Conservation (phyloP, 2,329 filamentous ascomycete genomes). For the Colletotrichum ledebouriae region DNA sequence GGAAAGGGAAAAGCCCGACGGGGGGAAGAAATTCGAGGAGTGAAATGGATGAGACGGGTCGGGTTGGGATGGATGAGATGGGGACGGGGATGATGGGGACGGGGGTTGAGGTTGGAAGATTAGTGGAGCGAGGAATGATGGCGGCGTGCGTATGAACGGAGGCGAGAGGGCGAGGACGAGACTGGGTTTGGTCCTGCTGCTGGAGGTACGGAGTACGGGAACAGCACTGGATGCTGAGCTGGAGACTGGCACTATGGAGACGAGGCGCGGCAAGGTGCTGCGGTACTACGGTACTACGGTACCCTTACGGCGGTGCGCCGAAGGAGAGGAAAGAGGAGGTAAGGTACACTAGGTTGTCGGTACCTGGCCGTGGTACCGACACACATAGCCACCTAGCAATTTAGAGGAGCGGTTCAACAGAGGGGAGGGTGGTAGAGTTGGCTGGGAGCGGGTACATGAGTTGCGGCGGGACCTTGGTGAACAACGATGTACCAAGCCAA, state of each 20-base stretch:
- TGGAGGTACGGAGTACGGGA: not conserved
- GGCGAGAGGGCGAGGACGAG: constrained; percentile 31
- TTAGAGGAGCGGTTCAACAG: not conserved
- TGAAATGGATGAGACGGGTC: constrained; percentile 39
- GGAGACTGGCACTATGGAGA: not conserved
- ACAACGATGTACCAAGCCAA: constrained; percentile 8
- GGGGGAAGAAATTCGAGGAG: constrained; percentile 36
- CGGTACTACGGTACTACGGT: not conserved
- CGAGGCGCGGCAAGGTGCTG: not conserved
- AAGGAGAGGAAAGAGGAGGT: no score
- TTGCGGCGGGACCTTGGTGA: no score
- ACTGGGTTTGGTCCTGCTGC: no score
- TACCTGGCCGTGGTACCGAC: no score
- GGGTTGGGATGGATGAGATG: constrained; percentile 40
- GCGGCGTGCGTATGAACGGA: constrained; percentile 40
- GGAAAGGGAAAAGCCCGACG: constrained; percentile 17
- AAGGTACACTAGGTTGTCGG: no score
- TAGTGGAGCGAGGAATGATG: constrained; percentile 40
- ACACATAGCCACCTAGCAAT: not conserved
- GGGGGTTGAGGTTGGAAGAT: constrained; percentile 37
- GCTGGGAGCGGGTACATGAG: constrained; percentile 1
- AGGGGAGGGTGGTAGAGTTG: constrained; percentile 2
- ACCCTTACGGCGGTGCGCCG: no score
- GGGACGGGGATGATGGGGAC: constrained; percentile 24
- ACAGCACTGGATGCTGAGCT: not conserved